phyloP scores from a whole-genome alignment of 176 grass and related monocot species.

The Oropetium thomaeum region DNA sequence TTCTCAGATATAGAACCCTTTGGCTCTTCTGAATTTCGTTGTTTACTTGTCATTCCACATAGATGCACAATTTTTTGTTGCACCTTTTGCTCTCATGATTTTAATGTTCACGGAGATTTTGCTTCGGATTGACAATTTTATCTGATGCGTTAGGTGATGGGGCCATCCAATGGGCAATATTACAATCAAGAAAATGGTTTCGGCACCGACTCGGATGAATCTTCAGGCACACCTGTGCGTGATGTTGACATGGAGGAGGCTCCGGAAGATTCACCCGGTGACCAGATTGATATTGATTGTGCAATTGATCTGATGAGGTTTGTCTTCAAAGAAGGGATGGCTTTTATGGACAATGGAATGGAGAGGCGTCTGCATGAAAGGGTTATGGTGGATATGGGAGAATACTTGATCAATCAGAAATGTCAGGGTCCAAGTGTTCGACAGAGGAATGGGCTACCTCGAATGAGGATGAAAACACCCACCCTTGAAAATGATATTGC shows the following conservation, averaged over 20 bases:
- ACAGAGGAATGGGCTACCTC: neutral
- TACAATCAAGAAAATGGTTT: too few relatives aligned
- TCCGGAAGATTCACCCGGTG: neutral
- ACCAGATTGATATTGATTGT: conserved; percentile 1
- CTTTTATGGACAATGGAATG: conserved; percentile 38
- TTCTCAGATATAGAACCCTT: too few relatives aligned
- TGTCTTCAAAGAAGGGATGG: conserved; percentile 25
- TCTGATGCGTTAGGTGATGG: too few relatives aligned
- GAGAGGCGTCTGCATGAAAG: conserved; percentile 16
- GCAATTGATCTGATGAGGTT: conserved; percentile 31
- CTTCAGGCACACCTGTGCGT: neutral
- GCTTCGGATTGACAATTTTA: too few relatives aligned
- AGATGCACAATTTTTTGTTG: too few relatives aligned
- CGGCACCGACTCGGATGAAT: neutral
- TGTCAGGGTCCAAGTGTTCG: neutral
- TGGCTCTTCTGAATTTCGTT: too few relatives aligned
- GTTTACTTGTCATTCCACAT: too few relatives aligned
- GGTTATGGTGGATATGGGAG: conserved; percentile 19
- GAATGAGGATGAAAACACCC: neutral
- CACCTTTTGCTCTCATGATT: too few relatives aligned
- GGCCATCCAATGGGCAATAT: too few relatives aligned
- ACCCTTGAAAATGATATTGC: too few relatives aligned
- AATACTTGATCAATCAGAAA: neutral
- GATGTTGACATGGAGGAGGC: neutral
- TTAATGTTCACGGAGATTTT: too few relatives aligned